Percentiles rank a stretch among this genome's conserved stretches.
Conservation (phyloP, 208 protist species). For the Trypanosoma melophagium region DNA sequence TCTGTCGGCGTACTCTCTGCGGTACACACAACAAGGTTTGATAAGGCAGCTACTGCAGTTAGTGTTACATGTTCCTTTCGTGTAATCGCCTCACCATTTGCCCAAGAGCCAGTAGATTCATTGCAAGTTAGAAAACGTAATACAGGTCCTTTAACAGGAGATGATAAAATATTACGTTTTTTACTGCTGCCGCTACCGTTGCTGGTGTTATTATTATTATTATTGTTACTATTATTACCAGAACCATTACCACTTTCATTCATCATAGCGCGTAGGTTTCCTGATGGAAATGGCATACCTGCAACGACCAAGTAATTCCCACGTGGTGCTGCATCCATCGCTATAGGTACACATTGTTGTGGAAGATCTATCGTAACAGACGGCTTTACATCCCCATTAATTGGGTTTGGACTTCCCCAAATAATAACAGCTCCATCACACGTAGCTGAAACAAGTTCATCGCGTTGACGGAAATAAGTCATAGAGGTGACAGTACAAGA, state of each 20-base stretch:
- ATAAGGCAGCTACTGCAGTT: constrained; percentile 69
- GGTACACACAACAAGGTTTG: constrained; percentile 49
- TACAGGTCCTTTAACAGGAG: constrained; percentile 25
- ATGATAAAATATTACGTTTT: constrained; percentile 8
- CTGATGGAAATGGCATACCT: constrained; percentile 43
- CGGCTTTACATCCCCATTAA: constrained; percentile 25
- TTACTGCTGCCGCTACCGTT: background rate
- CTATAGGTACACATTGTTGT: constrained; percentile 54
- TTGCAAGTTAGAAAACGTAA: constrained; percentile 58
- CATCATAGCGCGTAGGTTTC: constrained; percentile 30
- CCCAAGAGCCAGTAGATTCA: constrained; percentile 62
- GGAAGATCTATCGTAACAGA: constrained; percentile 37
- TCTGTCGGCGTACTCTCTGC: constrained; percentile 44
- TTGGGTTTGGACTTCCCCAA: constrained; percentile 55
- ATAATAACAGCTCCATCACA: constrained; percentile 63
- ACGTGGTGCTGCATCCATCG: constrained; percentile 47
- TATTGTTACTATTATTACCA: constrained; percentile 6
- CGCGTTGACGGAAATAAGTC: constrained; percentile 63
- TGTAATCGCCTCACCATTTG: constrained; percentile 47
- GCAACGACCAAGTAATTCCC: constrained; percentile 68
- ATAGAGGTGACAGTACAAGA: constrained; percentile 51
- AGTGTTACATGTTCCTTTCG: constrained; percentile 46
- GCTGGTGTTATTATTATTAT: background rate
- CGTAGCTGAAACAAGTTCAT: constrained; percentile 72
- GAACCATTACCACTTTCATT: constrained; percentile 12